Base-by-base conservation (phyloP, 2,329 filamentous ascomycete genomes). In the Cladosporium sp. region DNA sequence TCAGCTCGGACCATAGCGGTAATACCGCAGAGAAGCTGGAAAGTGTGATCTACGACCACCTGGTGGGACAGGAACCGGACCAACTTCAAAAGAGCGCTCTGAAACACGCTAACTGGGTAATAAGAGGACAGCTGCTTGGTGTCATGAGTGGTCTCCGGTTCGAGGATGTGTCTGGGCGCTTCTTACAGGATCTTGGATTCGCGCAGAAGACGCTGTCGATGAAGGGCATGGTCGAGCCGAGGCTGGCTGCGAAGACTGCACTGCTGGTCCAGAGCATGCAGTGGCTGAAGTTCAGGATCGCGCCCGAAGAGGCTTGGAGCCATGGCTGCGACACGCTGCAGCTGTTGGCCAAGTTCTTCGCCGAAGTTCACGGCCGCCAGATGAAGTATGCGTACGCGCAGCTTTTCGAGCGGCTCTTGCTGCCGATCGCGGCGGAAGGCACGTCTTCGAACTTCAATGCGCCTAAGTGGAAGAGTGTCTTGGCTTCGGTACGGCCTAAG, bases 101-200 rank as follows among this genome's bases (percentile, higher is more conserved):
- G 37, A 89, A 90, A 59, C 83, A 93, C 70, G 88, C 93, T 11
- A 98, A 98, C 63, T 98, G 92, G 92, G 87, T 89, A 54, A 83
- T 98, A 2, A 96, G 96, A 67, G 86, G 89, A 16, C 88, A 95
- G 63, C 76, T 98, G 3, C 80, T 98, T 1, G 93, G 95, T n/a
- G 86, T 91, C 37, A 95, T 98, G 87, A 96, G 93, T 70, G 86
- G 87, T 42, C 85, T 93, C 58, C 92, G 95, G 66, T 97, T 98
- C 68, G 75, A 82, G 13, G 87, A 85, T 52, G 91, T 98, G 43
- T 84, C 89, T 3, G 82, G 84, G 51, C 84, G 89, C 44, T 98
- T 95, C 65, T 77, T 95, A 43, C 75, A 79, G 31, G 91, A 97
- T 65, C 77, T 98, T 4, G 87, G 90, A 53, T 77, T 78, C 32